A percentile compares a stretch with the other conserved stretches of the same genome.
Conservation (phyloP, 1,284 basidiomycete genomes). For the Chalciporus piperatoides region DNA sequence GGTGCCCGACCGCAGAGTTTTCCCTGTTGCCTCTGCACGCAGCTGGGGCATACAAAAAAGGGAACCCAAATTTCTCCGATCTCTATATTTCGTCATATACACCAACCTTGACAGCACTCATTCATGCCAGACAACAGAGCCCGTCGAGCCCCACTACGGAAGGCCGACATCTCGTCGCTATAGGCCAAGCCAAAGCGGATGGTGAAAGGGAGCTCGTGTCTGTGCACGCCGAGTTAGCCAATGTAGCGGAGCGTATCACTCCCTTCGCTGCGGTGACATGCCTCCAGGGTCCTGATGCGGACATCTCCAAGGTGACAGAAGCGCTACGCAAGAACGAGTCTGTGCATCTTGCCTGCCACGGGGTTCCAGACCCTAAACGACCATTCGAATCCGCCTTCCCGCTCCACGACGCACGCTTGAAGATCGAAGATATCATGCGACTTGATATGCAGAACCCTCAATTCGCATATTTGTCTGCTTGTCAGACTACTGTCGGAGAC, state of each 20-base stretch:
- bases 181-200: conserved; percentile 6
- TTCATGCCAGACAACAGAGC: conserved; percentile 5
- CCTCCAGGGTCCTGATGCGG: background rate
- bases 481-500: conserved; percentile 26
- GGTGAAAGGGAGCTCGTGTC: background rate
- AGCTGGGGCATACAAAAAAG: conserved; percentile 21
- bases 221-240: conserved; percentile 2
- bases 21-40: conserved; percentile 37
- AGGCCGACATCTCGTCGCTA: conserved; percentile 4
- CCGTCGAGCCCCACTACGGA: background rate
- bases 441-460: conserved; percentile 26
- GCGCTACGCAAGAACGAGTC: conserved; percentile 11
- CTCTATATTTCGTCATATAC: conserved; percentile 35
- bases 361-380: background rate
- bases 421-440: conserved; percentile 23
- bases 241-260: conserved; percentile 3
- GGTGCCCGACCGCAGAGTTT: conserved; percentile 35
- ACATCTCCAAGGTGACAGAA: background rate
- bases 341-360: conserved; percentile 24
- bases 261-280: background rate
- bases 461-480: conserved; percentile 36
- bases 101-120: conserved; percentile 28
- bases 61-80: conserved; percentile 22
- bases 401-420: conserved; percentile 21
- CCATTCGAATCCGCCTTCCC: conserved; percentile 26